Evolutionary conservation across 163 green algal genomes (phyloP), one percentile per base, ranked within the genome.

Genomic region (Chlamydomonas reinhardtii): DNA sequence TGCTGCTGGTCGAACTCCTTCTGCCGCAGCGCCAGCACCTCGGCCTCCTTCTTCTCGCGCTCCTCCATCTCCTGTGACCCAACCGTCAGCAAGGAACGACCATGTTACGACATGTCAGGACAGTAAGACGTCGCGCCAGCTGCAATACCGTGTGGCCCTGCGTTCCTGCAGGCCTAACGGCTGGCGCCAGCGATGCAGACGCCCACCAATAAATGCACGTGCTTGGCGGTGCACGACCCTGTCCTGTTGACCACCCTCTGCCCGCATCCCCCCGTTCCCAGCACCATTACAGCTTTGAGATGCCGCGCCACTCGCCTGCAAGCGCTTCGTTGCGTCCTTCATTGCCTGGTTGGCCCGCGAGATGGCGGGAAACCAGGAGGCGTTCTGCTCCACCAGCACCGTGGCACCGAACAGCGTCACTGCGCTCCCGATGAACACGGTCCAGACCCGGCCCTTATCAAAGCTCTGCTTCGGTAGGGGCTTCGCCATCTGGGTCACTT

Each of bases 331-430:
- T 2, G 76, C 48, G 43, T 61, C 39, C 35, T 70, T 48, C 89
- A 97, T 93, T 0, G 94, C 92, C 64, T 86, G 80, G 83, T 98
- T 98, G 39, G 95, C 94, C 32, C 91, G 89, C 22, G 77, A 76
- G 73, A 98, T 97, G 39, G 95, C 95, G 6, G 95, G 95, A 76
- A 98, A 98, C 73, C 89, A 92, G 1, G 31, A 59, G 6, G 88
- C 76, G n/a, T 96, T 95, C 78, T 96, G 96, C 74, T 98, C 95
- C 34, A 93, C 74, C 65, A 94, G 66, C n/a, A 97, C 64, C 27
- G 94, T 95, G 29, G 54, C 43, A 19, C 81, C 87, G 79, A 97
- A 98, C 2, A 97, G 74, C 1, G 85, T 75, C 0, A 85, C 92
- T 6, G 94, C 95, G 20, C 94, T 91, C 17, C 93, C 89, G 16